These are phyloP conservation scores for Gilbertella persicaria DNA, from an alignment of 371 early-diverging fungal genomes.

Conservation along the genomic window DNA sequence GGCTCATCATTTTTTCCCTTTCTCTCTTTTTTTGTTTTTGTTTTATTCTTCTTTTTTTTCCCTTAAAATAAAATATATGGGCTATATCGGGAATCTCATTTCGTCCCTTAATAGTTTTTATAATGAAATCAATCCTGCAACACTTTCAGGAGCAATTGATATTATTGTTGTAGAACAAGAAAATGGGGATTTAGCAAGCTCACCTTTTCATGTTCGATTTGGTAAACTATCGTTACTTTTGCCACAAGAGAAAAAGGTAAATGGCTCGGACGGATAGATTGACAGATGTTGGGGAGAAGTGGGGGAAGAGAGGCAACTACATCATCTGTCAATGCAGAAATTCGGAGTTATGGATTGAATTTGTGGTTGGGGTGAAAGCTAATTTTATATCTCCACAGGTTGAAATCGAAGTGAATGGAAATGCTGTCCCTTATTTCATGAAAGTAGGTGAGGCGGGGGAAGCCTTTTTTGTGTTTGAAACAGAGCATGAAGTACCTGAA, in stretches of 20 bases:
- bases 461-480: conserved; percentile 95
- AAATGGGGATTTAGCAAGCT: conserved; percentile 82
- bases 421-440: conserved; percentile 79
- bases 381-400: conserved; percentile 54
- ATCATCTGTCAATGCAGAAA: neutral
- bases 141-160: conserved; percentile 98
- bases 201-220: conserved; percentile 98
- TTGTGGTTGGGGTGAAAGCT: conserved; percentile 1
- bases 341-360: conserved; percentile 1
- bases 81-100: conserved; percentile 41
- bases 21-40: neutral
- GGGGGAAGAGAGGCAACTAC: neutral
- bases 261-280: too few relatives aligned
- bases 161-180: conserved; percentile 90
- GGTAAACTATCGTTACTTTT: conserved; percentile 92
- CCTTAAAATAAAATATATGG: conserved; percentile 38
- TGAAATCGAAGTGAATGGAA: conserved; percentile 86
- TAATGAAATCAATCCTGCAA: conserved; percentile 96
- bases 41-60: neutral
- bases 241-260: conserved; percentile 83
- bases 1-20: neutral
- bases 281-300: conserved; percentile 2
- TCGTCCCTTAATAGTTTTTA: conserved; percentile 91
- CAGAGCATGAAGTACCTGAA: conserved; percentile 81
- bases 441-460: conserved; percentile 98